A percentile compares a stretch with the other conserved stretches of the same genome.
Conservation (phyloP, 2,329 filamentous ascomycete species). For the Aureobasidium lini region DNA sequence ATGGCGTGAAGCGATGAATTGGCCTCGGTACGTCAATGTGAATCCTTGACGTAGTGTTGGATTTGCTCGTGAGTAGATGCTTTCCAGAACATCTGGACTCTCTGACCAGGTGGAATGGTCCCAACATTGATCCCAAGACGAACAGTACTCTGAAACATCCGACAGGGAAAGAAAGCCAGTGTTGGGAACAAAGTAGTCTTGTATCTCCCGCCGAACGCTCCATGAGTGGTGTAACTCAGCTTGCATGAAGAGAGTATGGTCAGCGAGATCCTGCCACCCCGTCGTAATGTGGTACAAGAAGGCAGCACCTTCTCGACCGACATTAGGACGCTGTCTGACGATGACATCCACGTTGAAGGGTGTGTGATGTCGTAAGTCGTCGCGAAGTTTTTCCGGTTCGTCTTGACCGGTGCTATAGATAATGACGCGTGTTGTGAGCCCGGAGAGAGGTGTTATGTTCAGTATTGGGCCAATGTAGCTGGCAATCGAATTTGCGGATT, state of each 20-base stretch:
- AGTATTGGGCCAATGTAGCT: too few relatives aligned
- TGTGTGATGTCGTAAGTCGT: background rate
- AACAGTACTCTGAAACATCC: background rate
- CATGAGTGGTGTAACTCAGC: background rate
- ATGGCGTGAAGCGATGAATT: constrained; percentile 39
- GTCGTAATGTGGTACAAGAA: background rate
- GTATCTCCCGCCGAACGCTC: background rate
- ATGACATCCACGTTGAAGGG: background rate
- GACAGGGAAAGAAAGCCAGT: background rate
- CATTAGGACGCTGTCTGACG: background rate
- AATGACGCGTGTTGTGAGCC: background rate
- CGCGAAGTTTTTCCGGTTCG: background rate
- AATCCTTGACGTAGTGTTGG: constrained; percentile 13
- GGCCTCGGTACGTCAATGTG: constrained; percentile 40
- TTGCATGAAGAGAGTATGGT: background rate
- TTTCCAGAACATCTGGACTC: background rate
- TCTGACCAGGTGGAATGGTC: background rate
- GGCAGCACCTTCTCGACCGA: background rate
- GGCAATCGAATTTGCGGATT: background rate
- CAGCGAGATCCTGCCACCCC: background rate
- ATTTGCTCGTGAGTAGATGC: background rate
- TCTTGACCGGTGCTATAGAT: background rate
- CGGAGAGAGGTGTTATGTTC: background rate
- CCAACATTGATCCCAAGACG: background rate
- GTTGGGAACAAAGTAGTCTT: background rate